These are phyloP conservation scores for Selaginella moellendorffii DNA, from an alignment of 75 land plant genomes.

Conservation along the genomic window DNA sequence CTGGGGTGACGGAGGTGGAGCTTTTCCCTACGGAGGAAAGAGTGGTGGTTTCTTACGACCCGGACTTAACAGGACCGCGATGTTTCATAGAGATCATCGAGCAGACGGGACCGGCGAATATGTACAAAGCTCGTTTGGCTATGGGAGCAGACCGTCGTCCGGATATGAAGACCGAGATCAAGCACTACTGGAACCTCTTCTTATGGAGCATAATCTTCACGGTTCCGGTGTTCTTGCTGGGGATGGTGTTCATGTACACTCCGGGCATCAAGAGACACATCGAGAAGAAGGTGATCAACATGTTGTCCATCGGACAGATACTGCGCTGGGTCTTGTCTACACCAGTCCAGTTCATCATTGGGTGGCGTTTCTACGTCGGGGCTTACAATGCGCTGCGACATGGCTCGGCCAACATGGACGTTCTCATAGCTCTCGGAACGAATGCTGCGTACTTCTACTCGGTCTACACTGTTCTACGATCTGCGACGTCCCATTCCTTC, in stretches of 20 bases:
- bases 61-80: slow-evolving; percentile 73
- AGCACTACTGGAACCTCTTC: slow-evolving; percentile 39
- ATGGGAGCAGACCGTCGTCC: slow-evolving; percentile 35
- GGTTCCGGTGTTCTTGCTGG: slow-evolving; percentile 64
- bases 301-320: slow-evolving; percentile 50
- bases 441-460: slow-evolving; percentile 95
- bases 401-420: slow-evolving; percentile 90
- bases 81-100: slow-evolving; percentile 49
- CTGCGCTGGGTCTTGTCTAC: slow-evolving; percentile 79
- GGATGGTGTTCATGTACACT: slow-evolving; percentile 82
- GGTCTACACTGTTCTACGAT: slow-evolving; percentile 43
- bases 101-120: slow-evolving; percentile 27
- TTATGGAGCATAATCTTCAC: slow-evolving; percentile 76
- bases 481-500: slow-evolving; percentile 41
- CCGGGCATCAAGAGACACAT: slow-evolving; percentile 46
- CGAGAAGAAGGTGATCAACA: slow-evolving; percentile 36
- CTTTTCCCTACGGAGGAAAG: slow-evolving; percentile 28
- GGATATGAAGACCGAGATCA: slow-evolving; percentile 40
- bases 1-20: slow-evolving; percentile 61
- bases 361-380: slow-evolving; percentile 41
- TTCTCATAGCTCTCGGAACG: slow-evolving; percentile 84
- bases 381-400: slow-evolving; percentile 38
- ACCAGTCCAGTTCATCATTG: slow-evolving; percentile 81
- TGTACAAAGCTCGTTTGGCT: slow-evolving; percentile 42
- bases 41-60: slow-evolving; percentile 52